Conservation (phyloP, 2,329 filamentous ascomycete genomes). For the Xylaria sp. region DNA sequence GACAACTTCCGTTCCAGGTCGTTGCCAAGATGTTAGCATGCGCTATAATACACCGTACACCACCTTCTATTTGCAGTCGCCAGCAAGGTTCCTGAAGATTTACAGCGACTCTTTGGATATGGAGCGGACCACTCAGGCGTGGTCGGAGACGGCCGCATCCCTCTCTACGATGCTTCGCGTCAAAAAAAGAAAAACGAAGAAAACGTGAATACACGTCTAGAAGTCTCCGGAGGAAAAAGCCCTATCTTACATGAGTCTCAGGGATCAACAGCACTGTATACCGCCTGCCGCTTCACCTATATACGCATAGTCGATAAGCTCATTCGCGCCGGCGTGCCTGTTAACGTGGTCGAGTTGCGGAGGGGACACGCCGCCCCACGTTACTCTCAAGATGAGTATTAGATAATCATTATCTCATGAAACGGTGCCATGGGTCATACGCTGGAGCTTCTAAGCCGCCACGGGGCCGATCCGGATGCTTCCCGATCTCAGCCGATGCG, state of each 20-base stretch:
- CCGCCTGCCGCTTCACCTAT: slow-evolving; percentile 13
- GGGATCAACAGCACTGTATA: slow-evolving; percentile 7
- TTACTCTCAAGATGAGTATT: background rate
- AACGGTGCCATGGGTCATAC: background rate
- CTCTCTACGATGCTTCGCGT: background rate
- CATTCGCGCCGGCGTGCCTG: background rate
- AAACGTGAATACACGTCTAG: background rate
- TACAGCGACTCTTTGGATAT: background rate
- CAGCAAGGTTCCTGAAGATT: background rate
- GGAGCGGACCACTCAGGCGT: background rate
- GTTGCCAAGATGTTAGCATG: too few species aligned
- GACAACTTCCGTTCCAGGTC: too few species aligned
- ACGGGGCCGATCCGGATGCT: background rate
- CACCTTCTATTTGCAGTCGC: background rate
- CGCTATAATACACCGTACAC: too few species aligned
- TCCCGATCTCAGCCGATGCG: background rate
- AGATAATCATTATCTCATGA: background rate
- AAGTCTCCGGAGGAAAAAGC: background rate
- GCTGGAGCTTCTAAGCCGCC: background rate
- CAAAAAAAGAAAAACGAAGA: background rate
- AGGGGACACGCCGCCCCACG: slow-evolving; percentile 9
- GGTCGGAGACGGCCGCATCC: background rate
- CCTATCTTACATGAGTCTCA: slow-evolving; percentile 2
- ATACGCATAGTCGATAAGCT: background rate
- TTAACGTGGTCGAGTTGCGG: background rate